Conservation (phyloP, 129 eudicot species). For the Pseudognaphalium luteoalbum region DNA sequence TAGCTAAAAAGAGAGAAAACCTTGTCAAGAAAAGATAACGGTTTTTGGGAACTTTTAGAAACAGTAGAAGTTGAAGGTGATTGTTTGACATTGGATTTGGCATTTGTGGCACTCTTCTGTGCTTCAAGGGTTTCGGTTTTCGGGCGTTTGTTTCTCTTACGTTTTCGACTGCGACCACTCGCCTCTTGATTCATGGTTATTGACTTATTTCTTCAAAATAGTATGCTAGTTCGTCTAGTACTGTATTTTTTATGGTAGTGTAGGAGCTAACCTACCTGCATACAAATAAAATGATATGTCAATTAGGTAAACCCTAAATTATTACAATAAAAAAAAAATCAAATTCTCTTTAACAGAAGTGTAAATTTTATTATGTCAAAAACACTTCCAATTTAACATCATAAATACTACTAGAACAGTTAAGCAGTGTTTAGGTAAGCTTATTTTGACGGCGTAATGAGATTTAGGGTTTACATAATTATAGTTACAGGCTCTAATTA, state of each 20-base stretch:
- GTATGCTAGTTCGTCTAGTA: background rate
- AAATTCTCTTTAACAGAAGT: background rate
- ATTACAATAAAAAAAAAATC: background rate
- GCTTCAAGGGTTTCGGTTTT: constrained; percentile 18
- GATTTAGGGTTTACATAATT: background rate
- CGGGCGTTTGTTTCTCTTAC: constrained; percentile 48
- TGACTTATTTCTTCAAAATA: background rate
- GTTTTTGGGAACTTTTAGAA: constrained; percentile 36
- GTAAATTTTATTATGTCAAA: too few species aligned
- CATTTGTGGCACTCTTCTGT: background rate
- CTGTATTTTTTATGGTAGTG: too few species aligned
- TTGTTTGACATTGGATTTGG: constrained; percentile 18
- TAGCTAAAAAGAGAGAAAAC: constrained; percentile 25
- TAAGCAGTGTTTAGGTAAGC: background rate
- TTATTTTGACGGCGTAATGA: background rate
- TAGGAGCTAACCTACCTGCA: background rate
- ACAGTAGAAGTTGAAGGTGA: constrained; percentile 10
- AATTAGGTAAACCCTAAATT: background rate
- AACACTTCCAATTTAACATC: background rate
- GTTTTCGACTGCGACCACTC: constrained; percentile 45
- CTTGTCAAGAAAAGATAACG: constrained; percentile 66
- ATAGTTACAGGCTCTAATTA: background rate
- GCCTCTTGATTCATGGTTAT: constrained; percentile 39
- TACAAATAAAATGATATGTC: background rate
- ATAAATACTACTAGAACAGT: background rate